phyloP scores from a whole-genome alignment of 208 protist species.

The Balamuthia mandrillaris region DNA sequence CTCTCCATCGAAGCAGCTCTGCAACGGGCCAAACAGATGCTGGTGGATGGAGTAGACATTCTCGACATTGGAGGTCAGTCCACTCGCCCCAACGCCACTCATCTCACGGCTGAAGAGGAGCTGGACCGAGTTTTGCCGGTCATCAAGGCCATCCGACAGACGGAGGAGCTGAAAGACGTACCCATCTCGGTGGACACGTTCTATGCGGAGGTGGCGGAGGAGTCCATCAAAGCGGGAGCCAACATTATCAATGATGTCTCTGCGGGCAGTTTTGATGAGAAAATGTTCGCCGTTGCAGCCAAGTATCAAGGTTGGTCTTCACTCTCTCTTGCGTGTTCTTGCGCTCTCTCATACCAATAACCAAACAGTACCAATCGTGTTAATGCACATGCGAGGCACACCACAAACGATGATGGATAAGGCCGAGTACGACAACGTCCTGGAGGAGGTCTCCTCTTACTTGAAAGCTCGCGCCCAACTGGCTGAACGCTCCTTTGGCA shows the following conservation, averaged over 20 bases:
- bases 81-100: slow-evolving; percentile 40
- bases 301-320: slow-evolving; percentile 39
- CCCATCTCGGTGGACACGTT: slow-evolving; percentile 60
- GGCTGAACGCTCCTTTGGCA: no score
- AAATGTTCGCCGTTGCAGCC: slow-evolving; percentile 42
- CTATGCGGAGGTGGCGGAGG: slow-evolving; percentile 18
- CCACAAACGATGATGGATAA: slow-evolving; percentile 23
- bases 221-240: slow-evolving; percentile 44
- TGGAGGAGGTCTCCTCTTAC: neutral
- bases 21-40: neutral
- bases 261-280: slow-evolving; percentile 41
- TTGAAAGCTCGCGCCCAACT: slow-evolving; percentile 42
- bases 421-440: neutral
- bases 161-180: neutral
- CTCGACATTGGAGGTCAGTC: slow-evolving; percentile 64
- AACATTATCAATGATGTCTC: slow-evolving; percentile 63
- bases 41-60: slow-evolving; percentile 44
- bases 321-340: no score
- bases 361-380: slow-evolving; percentile 42
- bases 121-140: slow-evolving; percentile 47
- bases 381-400: slow-evolving; percentile 49
- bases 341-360: no score
- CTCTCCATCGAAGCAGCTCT: neutral
- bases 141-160: slow-evolving; percentile 39
- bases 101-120: slow-evolving; percentile 44